phyloP scores from a whole-genome alignment of 176 grass and related monocot genomes.

The Triticum aestivum region DNA sequence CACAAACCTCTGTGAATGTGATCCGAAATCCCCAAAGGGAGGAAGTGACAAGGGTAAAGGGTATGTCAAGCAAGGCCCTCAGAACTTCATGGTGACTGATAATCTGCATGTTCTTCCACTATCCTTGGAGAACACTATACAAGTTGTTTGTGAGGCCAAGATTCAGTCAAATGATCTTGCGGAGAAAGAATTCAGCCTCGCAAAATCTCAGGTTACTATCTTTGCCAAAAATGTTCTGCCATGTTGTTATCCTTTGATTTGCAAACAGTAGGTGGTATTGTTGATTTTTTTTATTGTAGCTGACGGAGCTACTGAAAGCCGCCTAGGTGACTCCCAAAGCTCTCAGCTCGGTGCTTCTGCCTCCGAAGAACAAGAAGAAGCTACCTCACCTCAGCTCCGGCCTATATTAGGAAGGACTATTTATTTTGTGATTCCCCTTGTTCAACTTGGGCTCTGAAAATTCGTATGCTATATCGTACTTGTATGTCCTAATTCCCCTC shows the following conservation, averaged over 20 bases:
- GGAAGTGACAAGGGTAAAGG: neutral
- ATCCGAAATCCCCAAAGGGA: neutral
- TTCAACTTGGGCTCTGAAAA: too few species aligned
- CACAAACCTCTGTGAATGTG: neutral
- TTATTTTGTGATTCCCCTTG: too few species aligned
- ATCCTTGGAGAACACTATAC: neutral
- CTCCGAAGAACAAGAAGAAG: neutral
- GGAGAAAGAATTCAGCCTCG: neutral
- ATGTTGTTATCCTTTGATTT: neutral
- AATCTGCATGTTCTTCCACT: neutral
- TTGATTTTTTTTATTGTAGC: neutral
- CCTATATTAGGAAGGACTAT: neutral
- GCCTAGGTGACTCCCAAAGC: neutral
- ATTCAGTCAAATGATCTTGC: neutral
- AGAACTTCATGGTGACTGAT: slow-evolving; percentile 4
- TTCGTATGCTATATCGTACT: too few species aligned
- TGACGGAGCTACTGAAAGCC: neutral
- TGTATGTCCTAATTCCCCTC: too few species aligned
- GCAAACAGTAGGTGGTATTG: neutral
- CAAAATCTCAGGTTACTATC: neutral
- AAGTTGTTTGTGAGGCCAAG: neutral
- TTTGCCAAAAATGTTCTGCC: too few species aligned
- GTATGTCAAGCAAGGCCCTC: neutral
- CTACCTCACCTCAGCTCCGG: neutral
- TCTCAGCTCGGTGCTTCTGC: slow-evolving; percentile 18